Base-by-base conservation (phyloP, 768 basidiomycete genomes). In the Mrakia blollopis region DNA sequence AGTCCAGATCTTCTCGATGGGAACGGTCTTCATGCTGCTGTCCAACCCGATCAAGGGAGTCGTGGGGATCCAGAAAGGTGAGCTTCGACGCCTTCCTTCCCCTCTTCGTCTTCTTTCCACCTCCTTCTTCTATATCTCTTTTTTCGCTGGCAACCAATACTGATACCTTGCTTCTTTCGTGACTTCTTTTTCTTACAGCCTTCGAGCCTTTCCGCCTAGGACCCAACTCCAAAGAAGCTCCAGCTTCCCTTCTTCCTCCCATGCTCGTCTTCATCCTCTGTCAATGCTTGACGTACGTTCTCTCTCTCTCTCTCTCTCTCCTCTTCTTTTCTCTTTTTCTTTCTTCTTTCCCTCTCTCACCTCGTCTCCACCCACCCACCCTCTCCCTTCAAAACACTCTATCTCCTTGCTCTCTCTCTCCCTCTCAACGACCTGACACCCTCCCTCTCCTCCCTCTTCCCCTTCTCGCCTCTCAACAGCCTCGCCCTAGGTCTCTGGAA, bases 1-100 rank as follows among this genome's bases (percentile, higher is more conserved):
- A 70, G 91, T 98, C 21, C 95, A 98, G 84, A 91, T 98, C 61
- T 97, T 98, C 84, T 95, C 93, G 84, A 93, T 98, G 86, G 94
- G 95, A 47, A 95, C 94, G 83, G 91, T 98, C 30, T 91, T 93
- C 82, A 94, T 95, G 92, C 87, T 98, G 18, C 87, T 98, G 76
- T 85, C 92, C 76, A 87, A 89, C 14, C 95, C 95, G 0, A 89
- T 96, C 85, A 92, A 91, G 83, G 94, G 93, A 74, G 82, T 94
- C 18, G 87, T 88, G 72, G 88, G 87, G 11, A 92, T 97, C 72
- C 91, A 94, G 81, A 86, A 88, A 30, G 89, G 94, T 94, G 39
- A 44, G 44, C 72, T 52, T 16, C n/a, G 9, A 61, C 44, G 13
- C 10, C 50, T 1, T n/a, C 35, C 50, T 16, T 21, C 44, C 47